Evolutionary conservation across 2,329 filamentous ascomycete genomes (phyloP), one percentile per base, ranked within the genome.

Genomic region (Fusarium tjaetaba): DNA sequence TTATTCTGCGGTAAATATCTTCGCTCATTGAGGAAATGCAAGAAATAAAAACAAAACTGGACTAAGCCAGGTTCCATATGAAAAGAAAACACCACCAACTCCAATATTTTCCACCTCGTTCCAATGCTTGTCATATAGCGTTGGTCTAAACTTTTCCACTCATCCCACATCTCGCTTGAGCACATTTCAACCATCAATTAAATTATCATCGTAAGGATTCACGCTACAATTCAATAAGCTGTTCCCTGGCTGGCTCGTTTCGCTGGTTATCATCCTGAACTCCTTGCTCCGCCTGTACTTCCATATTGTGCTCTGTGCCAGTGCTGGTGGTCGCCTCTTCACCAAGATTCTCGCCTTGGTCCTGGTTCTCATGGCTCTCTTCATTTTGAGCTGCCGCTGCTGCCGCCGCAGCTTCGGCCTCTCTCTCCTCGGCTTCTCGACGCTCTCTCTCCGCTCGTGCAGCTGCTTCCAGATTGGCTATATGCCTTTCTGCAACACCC

Each of bases 401-500:
- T 14, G 79, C 78, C 26, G 66, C 78, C 28, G 74, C 79, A 20
- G 78, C 78, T 36, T 80, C 80, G 43, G 82, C 78, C 46, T 81
- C 81, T 18, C 82, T 82, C 16, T 59, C 81, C 49, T 74, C 80
- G 3, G 82, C 83, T 65, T 88, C 84, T 72, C 81, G 81, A 32
- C 85, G 81, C 68, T 84, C 80, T 45, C 82, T 78, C 72, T 86
- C 86, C 5, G 80, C 83, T 56, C 85, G 82, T 43, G 85, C 86
- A 62, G 88, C 85, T 8, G 86, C 87, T 74, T 90, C 88, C 5
- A 90, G 79, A 49, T 88, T 85, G 30, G 87, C 88, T 68, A 92
- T 91, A 70, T 92, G 90, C 55, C 89, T 84, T 80, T 92, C 90
- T 2, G 90, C 90, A 30, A 92, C 86, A 15, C 90, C 90, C 2